Percentiles rank a stretch among this genome's conserved stretches.
Conservation (phyloP, 148 eudicot species). For the Rhododendron ovatum region DNA sequence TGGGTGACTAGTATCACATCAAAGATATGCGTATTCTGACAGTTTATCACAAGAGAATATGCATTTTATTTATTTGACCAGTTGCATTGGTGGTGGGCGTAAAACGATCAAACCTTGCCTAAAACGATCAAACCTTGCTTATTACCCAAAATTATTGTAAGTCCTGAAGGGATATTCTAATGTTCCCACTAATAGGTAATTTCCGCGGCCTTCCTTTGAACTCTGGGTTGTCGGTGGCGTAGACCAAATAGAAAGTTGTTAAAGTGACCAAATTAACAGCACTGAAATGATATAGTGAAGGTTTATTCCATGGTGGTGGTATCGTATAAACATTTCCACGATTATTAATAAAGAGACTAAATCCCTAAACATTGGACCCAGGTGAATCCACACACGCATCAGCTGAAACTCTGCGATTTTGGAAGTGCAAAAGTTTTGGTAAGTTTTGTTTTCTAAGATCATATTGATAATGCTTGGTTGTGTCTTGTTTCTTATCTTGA, state of each 20-base stretch:
- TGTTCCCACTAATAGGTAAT: background rate
- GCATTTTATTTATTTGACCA: background rate
- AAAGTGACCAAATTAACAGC: background rate
- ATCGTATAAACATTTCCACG: background rate
- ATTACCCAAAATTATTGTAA: background rate
- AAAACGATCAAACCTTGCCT: background rate
- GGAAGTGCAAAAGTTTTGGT: slow-evolving; percentile 99
- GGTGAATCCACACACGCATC: slow-evolving; percentile 99
- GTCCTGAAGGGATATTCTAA: background rate
- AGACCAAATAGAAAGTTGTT: background rate
- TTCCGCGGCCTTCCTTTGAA: background rate
- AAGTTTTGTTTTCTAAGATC: slow-evolving; percentile 10
- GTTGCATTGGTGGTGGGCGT: background rate
- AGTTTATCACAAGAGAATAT: background rate
- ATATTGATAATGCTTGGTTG: background rate
- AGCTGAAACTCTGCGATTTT: slow-evolving; percentile 95
- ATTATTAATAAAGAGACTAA: slow-evolving; percentile 10
- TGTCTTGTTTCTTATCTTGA: slow-evolving; percentile 11
- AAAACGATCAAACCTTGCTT: background rate
- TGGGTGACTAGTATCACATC: background rate
- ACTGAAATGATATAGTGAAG: background rate
- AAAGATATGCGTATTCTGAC: background rate
- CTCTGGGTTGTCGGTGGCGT: background rate
- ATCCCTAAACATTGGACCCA: slow-evolving; percentile 18
- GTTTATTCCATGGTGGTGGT: background rate